Evolutionary conservation across 2,329 filamentous ascomycete genomes (phyloP).

Genomic region (Fusarium devonianum): DNA sequence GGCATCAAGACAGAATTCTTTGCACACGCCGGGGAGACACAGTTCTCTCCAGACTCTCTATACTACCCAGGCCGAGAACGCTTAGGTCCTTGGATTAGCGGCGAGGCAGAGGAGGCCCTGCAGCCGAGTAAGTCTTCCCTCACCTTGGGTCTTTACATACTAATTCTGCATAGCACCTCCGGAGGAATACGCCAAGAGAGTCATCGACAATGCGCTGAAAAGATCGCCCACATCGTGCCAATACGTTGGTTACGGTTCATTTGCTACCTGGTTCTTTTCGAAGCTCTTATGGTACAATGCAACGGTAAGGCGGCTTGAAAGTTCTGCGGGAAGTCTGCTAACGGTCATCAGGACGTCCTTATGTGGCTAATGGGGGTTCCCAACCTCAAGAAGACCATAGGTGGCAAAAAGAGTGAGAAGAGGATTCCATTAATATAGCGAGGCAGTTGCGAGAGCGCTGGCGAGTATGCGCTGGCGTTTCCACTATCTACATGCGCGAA

Average conservation of each 20-base stretch:
- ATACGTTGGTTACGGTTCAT: slow-evolving; percentile 24
- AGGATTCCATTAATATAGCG: no score
- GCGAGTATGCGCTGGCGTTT: no score
- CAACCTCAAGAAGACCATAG: slow-evolving; percentile 22
- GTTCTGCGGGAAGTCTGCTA: background rate
- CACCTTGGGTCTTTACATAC: background rate
- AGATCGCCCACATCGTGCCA: slow-evolving; percentile 8
- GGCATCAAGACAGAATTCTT: slow-evolving; percentile 45
- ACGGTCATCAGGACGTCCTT: slow-evolving; percentile 19
- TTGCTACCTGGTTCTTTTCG: slow-evolving; percentile 25
- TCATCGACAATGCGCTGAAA: slow-evolving; percentile 29
- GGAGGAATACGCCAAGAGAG: slow-evolving; percentile 26
- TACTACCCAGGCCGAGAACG: slow-evolving; percentile 29
- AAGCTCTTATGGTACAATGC: slow-evolving; percentile 28
- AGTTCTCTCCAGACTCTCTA: slow-evolving; percentile 45
- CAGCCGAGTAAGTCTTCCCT: slow-evolving; percentile 18
- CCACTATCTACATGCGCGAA: no score
- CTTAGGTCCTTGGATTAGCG: slow-evolving; percentile 26
- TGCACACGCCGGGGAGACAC: slow-evolving; percentile 50
- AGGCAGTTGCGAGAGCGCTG: background rate
- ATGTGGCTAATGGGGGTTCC: slow-evolving; percentile 19
- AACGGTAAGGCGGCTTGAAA: slow-evolving; percentile 1
- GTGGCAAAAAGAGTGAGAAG: slow-evolving; percentile 1
- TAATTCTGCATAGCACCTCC: slow-evolving; percentile 26
- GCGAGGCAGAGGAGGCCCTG: slow-evolving; percentile 7